Evolutionary conservation across 805 yeast species (phyloP).

Genomic region (Pachysolen tannophilus): DNA sequence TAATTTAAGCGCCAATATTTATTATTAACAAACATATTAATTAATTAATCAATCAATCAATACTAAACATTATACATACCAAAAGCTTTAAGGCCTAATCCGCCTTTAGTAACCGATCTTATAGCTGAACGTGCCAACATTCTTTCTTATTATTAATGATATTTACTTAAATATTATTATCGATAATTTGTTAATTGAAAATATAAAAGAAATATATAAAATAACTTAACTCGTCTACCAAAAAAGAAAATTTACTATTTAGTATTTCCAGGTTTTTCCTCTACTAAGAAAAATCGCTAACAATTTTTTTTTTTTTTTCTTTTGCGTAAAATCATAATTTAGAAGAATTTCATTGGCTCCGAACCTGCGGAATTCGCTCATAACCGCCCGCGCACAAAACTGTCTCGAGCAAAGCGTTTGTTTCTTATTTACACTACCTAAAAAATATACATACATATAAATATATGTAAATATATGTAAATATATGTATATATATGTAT

Average conservation of each 20-base stretch:
- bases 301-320: neutral
- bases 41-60: too few species aligned
- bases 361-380: too few species aligned
- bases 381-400: too few species aligned
- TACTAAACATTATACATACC: constrained; percentile 22
- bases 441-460: too few species aligned
- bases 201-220: constrained; percentile 1
- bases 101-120: constrained; percentile 33
- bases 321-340: constrained; percentile 8
- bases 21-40: too few species aligned
- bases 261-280: neutral
- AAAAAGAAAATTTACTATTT: constrained; percentile 6
- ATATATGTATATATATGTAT: neutral
- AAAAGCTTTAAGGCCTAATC: constrained; percentile 26
- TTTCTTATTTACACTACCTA: too few species aligned
- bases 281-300: neutral
- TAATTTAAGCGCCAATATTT: too few species aligned
- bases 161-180: constrained; percentile 6
- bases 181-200: too few species aligned
- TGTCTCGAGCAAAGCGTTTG: too few species aligned
- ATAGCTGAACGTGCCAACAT: constrained; percentile 33
- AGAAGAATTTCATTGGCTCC: constrained; percentile 9
- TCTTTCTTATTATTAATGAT: constrained; percentile 1
- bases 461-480: constrained; percentile 1
- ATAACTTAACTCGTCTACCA: neutral